Evolutionary conservation across 345 rosid genomes (phyloP).

Genomic region (Litchi chinensis): DNA sequence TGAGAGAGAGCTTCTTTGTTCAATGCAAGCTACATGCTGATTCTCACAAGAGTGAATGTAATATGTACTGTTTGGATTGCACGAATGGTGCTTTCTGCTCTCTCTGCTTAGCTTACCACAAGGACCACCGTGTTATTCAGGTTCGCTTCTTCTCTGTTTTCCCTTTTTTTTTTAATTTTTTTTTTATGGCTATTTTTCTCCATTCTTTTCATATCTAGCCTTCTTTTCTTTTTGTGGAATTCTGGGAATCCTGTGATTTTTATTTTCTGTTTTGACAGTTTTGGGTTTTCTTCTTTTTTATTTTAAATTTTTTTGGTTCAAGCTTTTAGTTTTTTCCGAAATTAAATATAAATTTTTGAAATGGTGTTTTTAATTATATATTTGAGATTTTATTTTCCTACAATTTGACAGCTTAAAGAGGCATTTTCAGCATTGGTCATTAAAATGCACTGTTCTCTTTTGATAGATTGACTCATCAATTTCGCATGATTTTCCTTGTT

Average conservation of each 20-base stretch:
- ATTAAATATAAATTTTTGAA: no score
- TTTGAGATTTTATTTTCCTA: neutral
- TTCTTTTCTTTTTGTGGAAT: conserved; percentile 19
- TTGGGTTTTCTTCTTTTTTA: conserved; percentile 11
- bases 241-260: conserved; percentile 4
- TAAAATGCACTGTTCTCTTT: neutral
- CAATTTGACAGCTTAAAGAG: conserved; percentile 21
- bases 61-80: conserved; percentile 97
- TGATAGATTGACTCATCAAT: conserved; percentile 9
- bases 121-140: conserved; percentile 84
- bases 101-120: conserved; percentile 71
- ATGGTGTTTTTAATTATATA: neutral
- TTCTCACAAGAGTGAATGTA: conserved; percentile 94
- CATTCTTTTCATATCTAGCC: neutral
- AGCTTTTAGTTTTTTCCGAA: neutral
- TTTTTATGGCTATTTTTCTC: neutral
- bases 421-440: conserved; percentile 3
- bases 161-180: neutral
- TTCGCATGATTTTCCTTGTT: conserved; percentile 12
- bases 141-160: conserved; percentile 31
- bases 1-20: conserved; percentile 77
- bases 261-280: conserved; percentile 17
- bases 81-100: conserved; percentile 81
- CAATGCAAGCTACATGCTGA: conserved; percentile 86
- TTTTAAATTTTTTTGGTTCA: neutral